Evolutionary conservation across 176 grass and related monocot genomes (phyloP), one percentile per base, ranked within the genome.

Genomic region (Ampelocalamus luodianensis): DNA sequence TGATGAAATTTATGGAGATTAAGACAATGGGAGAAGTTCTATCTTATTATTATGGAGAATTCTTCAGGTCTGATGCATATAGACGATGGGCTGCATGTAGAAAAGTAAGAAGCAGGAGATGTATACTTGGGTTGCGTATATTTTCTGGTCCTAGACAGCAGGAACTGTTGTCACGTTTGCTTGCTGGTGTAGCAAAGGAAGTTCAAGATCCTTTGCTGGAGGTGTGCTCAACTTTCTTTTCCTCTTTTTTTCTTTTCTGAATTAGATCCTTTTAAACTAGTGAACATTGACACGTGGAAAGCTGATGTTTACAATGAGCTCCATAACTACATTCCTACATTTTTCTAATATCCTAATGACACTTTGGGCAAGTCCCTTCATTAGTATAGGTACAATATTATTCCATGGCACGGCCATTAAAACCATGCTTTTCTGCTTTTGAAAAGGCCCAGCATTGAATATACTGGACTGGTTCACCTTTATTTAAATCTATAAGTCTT

Each of bases 131-230:
- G 29, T 42, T 86, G 26, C 91, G 90, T 49, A 92, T 99, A 91
- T 99, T 99, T 86, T 92, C 87, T 87, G 93, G 96, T 74, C 79
- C 91, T 67, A 90, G 96, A 24, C 93, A 96, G 81, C 88, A 93
- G 78, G 87, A 96, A 78, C 78, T 99, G 66, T 53, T 99, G 74
- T 92, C 91, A 20, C 91, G 88, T 85, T 84, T 96, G 32, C 79
- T 88, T 40, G 85, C 82, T 84, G 88, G 73, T 5, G 55, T 85
- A 40, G n/a, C 86, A 48, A 93, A 81, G 36, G 93, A 94, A 74
- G 72, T 81, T 71, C 90, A 90, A 79, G 84, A 88, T 85, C 67
- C 86, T 69, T 89, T 91, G 76, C 75, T 89, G 46, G 71, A 91
- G 87, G 83, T 92, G 78, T 74, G 87, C 42, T 72, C 27, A 81